A percentile compares a stretch with the other conserved stretches of the same genome.
phyloP scores from a whole-genome alignment of 306 rosid genomes.

The Prunus kanzakura region DNA sequence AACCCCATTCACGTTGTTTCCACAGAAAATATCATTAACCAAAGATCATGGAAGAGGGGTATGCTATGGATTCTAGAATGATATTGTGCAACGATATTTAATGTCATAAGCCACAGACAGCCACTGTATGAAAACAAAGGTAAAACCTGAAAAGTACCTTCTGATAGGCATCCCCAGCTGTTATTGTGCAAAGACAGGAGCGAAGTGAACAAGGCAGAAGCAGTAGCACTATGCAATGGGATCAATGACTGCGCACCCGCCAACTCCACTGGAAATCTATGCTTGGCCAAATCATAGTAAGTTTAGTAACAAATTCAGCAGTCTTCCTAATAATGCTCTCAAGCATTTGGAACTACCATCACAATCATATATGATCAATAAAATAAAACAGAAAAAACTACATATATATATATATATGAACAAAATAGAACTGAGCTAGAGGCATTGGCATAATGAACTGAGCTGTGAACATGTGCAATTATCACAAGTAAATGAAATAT shows the following conservation, averaged over 20 bases:
- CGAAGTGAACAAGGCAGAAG: slow-evolving; percentile 80
- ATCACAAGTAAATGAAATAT: no score
- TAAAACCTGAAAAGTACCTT: slow-evolving; percentile 42
- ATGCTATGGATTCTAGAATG: background rate
- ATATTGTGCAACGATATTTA: background rate
- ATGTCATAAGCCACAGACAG: background rate
- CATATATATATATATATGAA: no score
- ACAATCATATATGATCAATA: background rate
- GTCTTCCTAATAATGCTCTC: background rate
- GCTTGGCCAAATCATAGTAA: background rate
- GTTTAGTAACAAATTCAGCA: background rate
- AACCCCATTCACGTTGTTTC: background rate
- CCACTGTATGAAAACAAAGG: background rate
- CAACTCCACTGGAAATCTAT: slow-evolving; percentile 73
- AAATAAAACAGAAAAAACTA: background rate
- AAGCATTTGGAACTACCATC: background rate
- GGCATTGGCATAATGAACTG: no score
- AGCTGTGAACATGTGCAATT: no score
- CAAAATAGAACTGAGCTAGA: no score
- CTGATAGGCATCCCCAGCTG: slow-evolving; percentile 83
- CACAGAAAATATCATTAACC: background rate
- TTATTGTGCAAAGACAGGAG: slow-evolving; percentile 58
- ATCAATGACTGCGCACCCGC: slow-evolving; percentile 60
- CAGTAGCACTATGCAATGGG: slow-evolving; percentile 79
- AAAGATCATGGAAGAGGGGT: background rate